Conservation (phyloP, 495 filamentous ascomycete genomes). For the Penicillium robsamsonii region DNA sequence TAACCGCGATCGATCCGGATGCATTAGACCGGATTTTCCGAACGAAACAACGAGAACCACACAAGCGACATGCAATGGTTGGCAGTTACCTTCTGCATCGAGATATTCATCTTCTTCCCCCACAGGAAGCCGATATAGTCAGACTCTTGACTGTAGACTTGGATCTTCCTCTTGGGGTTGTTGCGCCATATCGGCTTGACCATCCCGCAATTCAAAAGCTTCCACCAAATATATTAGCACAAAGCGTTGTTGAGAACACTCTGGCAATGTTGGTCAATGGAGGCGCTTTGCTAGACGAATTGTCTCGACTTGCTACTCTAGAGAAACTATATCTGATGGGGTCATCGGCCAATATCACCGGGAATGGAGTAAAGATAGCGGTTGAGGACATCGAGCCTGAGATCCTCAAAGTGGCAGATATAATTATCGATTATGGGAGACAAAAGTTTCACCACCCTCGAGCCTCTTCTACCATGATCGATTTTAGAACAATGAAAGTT, state of each 20-base stretch:
- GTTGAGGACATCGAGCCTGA: constrained; percentile 35
- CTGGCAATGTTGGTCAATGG: constrained; percentile 31
- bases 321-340: constrained; percentile 22
- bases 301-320: constrained; percentile 18
- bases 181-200: constrained; percentile 20
- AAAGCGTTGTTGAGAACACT: constrained; percentile 20
- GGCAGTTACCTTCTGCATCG: constrained; percentile 24
- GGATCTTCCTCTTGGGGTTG: constrained; percentile 25
- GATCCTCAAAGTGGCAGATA: constrained; percentile 23
- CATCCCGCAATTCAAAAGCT: constrained; percentile 21
- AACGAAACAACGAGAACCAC: constrained; percentile 19
- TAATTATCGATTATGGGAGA: constrained; percentile 33
- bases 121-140: constrained; percentile 15
- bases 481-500: constrained; percentile 27
- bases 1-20: constrained; percentile 16
- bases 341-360: constrained; percentile 30
- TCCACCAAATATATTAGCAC: neutral
- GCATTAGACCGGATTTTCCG: constrained; percentile 21
- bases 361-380: constrained; percentile 24
- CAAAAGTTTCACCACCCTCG: constrained; percentile 25
- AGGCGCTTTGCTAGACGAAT: constrained; percentile 25
- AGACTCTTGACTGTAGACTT: constrained; percentile 20
- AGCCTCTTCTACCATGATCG: constrained; percentile 33
- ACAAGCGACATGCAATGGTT: constrained; percentile 29
- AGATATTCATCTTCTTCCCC: constrained; percentile 17